phyloP scores from a whole-genome alignment of 2,329 filamentous ascomycete genomes.

The Teratosphaeria destructans region DNA sequence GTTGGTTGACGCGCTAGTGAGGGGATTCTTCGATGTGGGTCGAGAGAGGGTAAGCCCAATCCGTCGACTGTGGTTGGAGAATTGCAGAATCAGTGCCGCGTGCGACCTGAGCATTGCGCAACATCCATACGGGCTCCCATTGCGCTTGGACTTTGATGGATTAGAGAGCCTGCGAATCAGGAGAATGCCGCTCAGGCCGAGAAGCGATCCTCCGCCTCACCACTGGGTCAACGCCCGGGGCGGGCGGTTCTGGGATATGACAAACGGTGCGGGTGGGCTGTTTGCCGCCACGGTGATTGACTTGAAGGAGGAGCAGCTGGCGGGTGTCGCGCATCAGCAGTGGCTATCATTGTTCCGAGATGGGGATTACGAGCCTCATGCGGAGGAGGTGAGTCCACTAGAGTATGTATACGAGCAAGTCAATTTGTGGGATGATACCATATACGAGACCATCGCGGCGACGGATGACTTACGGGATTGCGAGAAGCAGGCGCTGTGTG shows the following conservation, averaged over 20 bases:
- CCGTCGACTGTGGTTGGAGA: conserved; percentile 37
- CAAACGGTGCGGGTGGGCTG: conserved; percentile 17
- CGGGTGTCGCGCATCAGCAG: conserved; percentile 6
- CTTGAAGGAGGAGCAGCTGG: conserved; percentile 4
- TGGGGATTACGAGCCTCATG: background rate
- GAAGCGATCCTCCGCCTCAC: background rate
- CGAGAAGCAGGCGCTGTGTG: background rate
- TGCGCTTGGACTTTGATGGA: conserved; percentile 18
- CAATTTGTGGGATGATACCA: conserved; percentile 10
- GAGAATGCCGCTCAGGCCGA: conserved; percentile 24
- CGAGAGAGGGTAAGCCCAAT: conserved; percentile 23
- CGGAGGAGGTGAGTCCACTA: background rate
- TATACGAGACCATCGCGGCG: conserved; percentile 8
- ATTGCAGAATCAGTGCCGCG: conserved; percentile 27
- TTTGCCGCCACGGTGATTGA: conserved; percentile 14
- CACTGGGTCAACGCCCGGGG: conserved; percentile 20
- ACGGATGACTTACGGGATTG: background rate
- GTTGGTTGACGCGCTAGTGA: conserved; percentile 30
- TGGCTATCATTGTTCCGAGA: conserved; percentile 3
- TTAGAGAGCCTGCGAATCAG: conserved; percentile 34
- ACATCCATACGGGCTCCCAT: conserved; percentile 14
- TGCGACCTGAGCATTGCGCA: conserved; percentile 5
- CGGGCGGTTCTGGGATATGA: conserved; percentile 4
- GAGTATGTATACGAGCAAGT: conserved; percentile 3
- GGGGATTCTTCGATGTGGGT: conserved; percentile 29